Base-by-base conservation (phyloP, 2,329 filamentous ascomycete genomes). In the Fusarium succisae region DNA sequence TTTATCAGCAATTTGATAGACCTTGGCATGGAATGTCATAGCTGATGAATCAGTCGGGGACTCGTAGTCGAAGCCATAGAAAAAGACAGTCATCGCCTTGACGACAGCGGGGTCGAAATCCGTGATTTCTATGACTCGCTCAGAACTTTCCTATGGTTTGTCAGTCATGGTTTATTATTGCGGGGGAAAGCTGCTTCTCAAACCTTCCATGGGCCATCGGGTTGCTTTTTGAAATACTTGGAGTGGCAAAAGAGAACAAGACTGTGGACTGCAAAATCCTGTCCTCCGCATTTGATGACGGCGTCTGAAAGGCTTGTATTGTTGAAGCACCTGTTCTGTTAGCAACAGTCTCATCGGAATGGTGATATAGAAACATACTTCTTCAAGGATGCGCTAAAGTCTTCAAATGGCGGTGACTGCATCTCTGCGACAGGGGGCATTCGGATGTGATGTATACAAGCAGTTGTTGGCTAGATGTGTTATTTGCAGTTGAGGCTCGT, bases 171-270 rank as follows among this genome's bases (percentile, higher is more conserved):
- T 15, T 35, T 17, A 15, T 15, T 35, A 15, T 35, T 15, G 7
- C 32, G 14, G 14, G 32, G 14, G 32, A 35, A 35, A 1, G 1
- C 3, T 17, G 32, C 14, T 24, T 18, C 0, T 35, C 22, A 3
- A 47, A 69, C 66, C 54, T 65, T 70, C 66, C 68, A 70, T 4
- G 47, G 54, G 1, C 70, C 69, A 10, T 35, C 20, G 0, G 73
- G 13, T 14, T 69, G 44, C 2, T 55, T 73, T 0, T 0, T 1
- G 1, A 73, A 73, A 10, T 61, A 73, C 1, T 65, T 11, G 0
- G 64, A 73, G 18, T 66, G 69, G 14, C 43, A 48, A 0, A 13
- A 73, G 0, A 73, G 22, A 2, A 70, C n/a, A 0, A 73, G 15
- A 15, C 60, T 38, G 7, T 73, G 69, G 6, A 48, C 56, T 1